Evolutionary conservation across 257 asterid genomes (phyloP), one percentile per base, ranked within the genome.

Genomic region (Anisodus acutangulus): DNA sequence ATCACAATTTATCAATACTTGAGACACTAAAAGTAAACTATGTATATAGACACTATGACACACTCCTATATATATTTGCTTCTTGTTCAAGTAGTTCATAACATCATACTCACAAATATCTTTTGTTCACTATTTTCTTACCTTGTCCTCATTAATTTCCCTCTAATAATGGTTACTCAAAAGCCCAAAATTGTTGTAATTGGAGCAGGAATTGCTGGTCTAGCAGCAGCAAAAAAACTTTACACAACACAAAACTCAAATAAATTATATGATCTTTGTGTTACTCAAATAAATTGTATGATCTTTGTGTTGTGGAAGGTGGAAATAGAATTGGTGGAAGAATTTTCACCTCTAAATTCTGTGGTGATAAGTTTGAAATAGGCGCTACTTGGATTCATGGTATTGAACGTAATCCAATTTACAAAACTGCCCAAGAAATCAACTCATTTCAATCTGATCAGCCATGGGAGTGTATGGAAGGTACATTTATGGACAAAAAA

Each of bases 301-400:
- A 22, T 22, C 26, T 22, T 6, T 35, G 74, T 1, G 91, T 95
- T 26, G 94, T 95, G 35, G 99, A 95, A 84, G 98, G 97, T 7
- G 97, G 97, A 4, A 47, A 53, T 55, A 71, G 58, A 4, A 71
- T 71, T 12, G 79, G 79, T 82, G 99, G 99, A 67, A 87, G 99
- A 68, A 90, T 95, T n/a, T 92, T 83, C 88, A 83, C 99, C 3
- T 82, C 93, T 3, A 92, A 91, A 64, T 94, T 95, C 10, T 79
- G 89, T 85, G 98, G 99, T 70, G 98, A 92, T 88, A 85, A 94
- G 86, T 86, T 95, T 82, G 99, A 95, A 92, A 90, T 85, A 66
- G 99, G 99, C 2, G 99, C 97, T 22, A 95, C 98, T 8, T 94
- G 99, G 99, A 95, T 95, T 91, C 99, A 95, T 69, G 99, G 99